Evolutionary conservation across 2,329 filamentous ascomycete genomes (phyloP), one percentile per base, ranked within the genome.

Genomic region (Penicillium olsonii): DNA sequence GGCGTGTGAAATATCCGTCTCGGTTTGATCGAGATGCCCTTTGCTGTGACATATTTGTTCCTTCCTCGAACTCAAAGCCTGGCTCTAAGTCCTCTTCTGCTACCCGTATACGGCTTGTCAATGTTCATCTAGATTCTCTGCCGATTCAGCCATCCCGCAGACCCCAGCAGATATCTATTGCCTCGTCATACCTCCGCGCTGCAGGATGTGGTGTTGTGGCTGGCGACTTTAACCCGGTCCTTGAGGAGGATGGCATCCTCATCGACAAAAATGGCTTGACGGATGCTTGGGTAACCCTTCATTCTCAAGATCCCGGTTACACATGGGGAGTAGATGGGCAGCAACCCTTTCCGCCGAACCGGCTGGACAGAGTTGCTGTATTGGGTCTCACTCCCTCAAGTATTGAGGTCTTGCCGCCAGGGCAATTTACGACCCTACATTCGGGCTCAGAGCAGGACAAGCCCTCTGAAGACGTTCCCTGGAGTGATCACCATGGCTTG

Each of bases 161-260:
- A 4, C 67, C 64, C 0, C 45, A 48, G 1, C 70, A 73, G 45
- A 33, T 73, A 1, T 54, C 58, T 0, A 62, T 67, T 12, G 52
- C 61, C 2, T 55, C 64, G 0, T 47, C 46, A 4, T 51, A 68
- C 11, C 53, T 75, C 3, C 38, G n/a, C 9, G 53, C 54, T 12
- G 48, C 61, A 3, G 63, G 60, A 1, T 54, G 50, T 19, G 71
- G 70, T 0, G 37, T 75, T 4, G 60, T 74, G 2, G 70, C 71
- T 3, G 73, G 72, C 10, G 70, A 75, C 44, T 75, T 75, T 50
- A 74, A 75, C 44, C 66, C 68, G 2, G 65, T 72, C 3, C 54
- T 70, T 3, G 62, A 66, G 0, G 64, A 69, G 37, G 73, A 76
- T 43, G 50, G 53, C 2, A 34, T 42, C 0, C 59, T 73, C 5